A percentile compares a stretch with the other conserved stretches of the same genome.
These are phyloP conservation scores for Sporisorium reilianum DNA, from an alignment of 1,284 basidiomycete genomes.

Conservation along the genomic window DNA sequence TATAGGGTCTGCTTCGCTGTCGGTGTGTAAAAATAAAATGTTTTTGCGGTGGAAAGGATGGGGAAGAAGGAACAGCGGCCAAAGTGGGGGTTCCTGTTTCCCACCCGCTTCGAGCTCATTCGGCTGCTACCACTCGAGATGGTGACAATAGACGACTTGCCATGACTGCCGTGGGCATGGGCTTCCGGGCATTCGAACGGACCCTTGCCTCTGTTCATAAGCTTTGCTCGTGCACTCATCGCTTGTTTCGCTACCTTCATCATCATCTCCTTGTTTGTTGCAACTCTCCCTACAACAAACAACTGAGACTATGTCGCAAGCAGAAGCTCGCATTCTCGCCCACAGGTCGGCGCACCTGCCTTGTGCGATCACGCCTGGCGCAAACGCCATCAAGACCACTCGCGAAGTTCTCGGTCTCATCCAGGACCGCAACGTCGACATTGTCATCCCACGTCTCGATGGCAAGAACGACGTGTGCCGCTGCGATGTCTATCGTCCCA, in stretches of 20 bases:
- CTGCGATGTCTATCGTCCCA: constrained; percentile 65
- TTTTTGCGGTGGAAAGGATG: too few species aligned
- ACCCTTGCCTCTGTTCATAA: neutral
- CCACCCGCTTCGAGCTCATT: too few species aligned
- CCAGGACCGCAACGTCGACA: constrained; percentile 65
- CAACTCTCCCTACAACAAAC: neutral
- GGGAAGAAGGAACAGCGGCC: too few species aligned
- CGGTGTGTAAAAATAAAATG: too few species aligned
- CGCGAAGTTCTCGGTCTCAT: constrained; percentile 19
- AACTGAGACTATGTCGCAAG: constrained; percentile 11
- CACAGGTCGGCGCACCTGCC: constrained; percentile 29
- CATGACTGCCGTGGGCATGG: too few species aligned
- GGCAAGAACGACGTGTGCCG: constrained; percentile 61
- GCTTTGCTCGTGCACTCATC: neutral
- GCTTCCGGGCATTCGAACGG: too few species aligned
- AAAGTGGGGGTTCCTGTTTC: too few species aligned
- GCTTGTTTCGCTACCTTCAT: too few species aligned
- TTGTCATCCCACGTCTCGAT: constrained; percentile 64
- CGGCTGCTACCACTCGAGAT: too few species aligned
- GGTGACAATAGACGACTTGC: too few species aligned
- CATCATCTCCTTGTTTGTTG: neutral
- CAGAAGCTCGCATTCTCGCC: constrained; percentile 13
- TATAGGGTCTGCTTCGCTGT: too few species aligned
- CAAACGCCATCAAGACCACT: constrained; percentile 28
- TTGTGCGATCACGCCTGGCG: constrained; percentile 12